Conservation (phyloP, 1,139 yeast species). For the Protomyces pachydermus region DNA sequence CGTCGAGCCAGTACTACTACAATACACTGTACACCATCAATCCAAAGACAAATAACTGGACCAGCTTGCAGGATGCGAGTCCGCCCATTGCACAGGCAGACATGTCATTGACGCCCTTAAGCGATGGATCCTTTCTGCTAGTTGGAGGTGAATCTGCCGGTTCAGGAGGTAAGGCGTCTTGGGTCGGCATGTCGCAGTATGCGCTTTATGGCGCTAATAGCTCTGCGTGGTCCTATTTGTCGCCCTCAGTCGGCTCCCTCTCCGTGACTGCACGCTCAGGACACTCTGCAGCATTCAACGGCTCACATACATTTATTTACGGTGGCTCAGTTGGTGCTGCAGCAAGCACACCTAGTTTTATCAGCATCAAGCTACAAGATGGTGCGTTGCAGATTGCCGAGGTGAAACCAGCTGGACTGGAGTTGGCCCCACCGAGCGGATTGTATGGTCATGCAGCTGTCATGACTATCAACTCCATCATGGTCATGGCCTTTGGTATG, state of each 20-base stretch:
- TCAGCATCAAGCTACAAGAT: constrained; percentile 3
- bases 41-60: not conserved
- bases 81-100: constrained; percentile 23
- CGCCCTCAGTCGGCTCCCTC: not conserved
- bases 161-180: constrained; percentile 7
- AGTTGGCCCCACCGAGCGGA: not conserved
- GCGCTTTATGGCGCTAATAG: not conserved
- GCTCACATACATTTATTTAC: constrained; percentile 12
- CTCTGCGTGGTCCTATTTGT: constrained; percentile 13
- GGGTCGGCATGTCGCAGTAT: constrained; percentile 22
- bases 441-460: constrained; percentile 18
- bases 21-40: constrained; percentile 6
- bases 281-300: constrained; percentile 17
- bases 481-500: constrained; percentile 17
- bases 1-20: constrained; percentile 17
- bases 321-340: constrained; percentile 9
- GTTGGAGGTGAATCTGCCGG: constrained; percentile 19
- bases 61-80: not conserved
- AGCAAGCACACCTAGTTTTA: constrained; percentile 4
- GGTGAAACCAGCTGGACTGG: not conserved
- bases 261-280: constrained; percentile 11
- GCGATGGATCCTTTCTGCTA: not conserved
- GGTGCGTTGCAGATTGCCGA: not conserved
- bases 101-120: constrained; percentile 11
- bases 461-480: constrained; percentile 17